Evolutionary conservation across 2,329 filamentous ascomycete genomes (phyloP).

Genomic region (Setomelanomma holmii): DNA sequence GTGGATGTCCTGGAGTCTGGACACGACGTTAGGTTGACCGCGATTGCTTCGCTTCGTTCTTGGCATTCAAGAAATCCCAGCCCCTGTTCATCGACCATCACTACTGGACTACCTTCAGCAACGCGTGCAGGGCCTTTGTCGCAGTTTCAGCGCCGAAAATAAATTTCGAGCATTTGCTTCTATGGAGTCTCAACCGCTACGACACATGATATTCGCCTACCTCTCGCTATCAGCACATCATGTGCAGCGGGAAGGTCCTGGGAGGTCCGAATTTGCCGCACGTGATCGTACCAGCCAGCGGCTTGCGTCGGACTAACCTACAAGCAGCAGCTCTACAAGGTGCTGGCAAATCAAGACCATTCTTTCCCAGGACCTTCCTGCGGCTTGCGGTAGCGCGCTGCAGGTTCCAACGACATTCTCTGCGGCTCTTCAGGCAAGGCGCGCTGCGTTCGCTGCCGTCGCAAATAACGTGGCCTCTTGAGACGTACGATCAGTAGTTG

Average conservation of each 20-base stretch:
- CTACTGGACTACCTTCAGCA: neutral
- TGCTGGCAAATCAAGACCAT: slow-evolving; percentile 37
- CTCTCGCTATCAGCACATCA: neutral
- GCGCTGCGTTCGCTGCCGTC: neutral
- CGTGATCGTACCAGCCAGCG: slow-evolving; percentile 24
- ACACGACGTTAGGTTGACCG: slow-evolving; percentile 9
- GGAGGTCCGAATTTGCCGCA: slow-evolving; percentile 10
- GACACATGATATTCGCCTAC: neutral
- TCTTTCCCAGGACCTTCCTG: slow-evolving; percentile 21
- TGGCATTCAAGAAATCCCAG: slow-evolving; percentile 1
- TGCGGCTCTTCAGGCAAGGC: slow-evolving; percentile 12
- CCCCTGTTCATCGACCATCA: neutral
- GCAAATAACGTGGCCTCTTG: slow-evolving; percentile 15
- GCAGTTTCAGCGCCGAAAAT: neutral
- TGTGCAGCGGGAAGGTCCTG: slow-evolving; percentile 15
- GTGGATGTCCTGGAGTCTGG: slow-evolving; percentile 1
- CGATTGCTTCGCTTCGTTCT: slow-evolving; percentile 1
- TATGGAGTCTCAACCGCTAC: neutral
- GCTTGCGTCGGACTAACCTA: slow-evolving; percentile 25
- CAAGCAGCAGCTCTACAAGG: slow-evolving; percentile 17
- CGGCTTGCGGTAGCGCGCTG: slow-evolving; percentile 25
- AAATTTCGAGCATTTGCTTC: too few relatives aligned
- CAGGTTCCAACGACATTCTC: slow-evolving; percentile 19
- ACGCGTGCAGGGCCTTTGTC: neutral
- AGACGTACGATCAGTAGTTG: slow-evolving; percentile 7